phyloP scores from a whole-genome alignment of 1,139 yeast species.

The Geotrichum bryndzae region DNA sequence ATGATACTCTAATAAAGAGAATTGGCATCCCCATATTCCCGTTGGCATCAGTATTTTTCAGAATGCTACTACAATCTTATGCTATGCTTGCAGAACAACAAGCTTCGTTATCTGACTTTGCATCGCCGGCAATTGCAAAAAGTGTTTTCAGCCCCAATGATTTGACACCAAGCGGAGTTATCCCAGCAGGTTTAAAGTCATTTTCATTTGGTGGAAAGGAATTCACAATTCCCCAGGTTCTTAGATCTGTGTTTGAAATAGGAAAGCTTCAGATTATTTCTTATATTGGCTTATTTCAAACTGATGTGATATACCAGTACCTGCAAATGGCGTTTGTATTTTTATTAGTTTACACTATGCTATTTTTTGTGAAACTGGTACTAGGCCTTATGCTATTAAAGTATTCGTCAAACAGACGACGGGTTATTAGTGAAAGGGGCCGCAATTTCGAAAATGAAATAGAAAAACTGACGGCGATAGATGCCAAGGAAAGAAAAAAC shows the following conservation, averaged over 20 bases:
- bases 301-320: neutral
- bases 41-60: conserved; percentile 60
- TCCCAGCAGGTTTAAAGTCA: neutral
- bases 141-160: neutral
- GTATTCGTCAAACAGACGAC: neutral
- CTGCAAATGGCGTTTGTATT: neutral
- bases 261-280: too few species aligned
- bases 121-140: neutral
- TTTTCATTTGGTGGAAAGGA: neutral
- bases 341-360: too few species aligned
- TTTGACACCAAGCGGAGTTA: neutral
- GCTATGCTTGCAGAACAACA: conserved; percentile 21
- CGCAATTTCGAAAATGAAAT: neutral
- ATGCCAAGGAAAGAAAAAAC: neutral
- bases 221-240: neutral
- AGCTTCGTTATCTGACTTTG: neutral
- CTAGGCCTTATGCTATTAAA: too few species aligned
- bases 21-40: conserved; percentile 81
- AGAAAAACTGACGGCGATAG: neutral
- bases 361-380: too few species aligned
- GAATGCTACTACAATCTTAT: conserved; percentile 51
- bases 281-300: neutral
- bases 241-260: neutral
- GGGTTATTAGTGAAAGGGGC: neutral
- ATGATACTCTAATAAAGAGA: conserved; percentile 52